A percentile compares a stretch with the other conserved stretches of the same genome.
phyloP scores from a whole-genome alignment of 345 rosid genomes.

The Lepidium africanum region DNA sequence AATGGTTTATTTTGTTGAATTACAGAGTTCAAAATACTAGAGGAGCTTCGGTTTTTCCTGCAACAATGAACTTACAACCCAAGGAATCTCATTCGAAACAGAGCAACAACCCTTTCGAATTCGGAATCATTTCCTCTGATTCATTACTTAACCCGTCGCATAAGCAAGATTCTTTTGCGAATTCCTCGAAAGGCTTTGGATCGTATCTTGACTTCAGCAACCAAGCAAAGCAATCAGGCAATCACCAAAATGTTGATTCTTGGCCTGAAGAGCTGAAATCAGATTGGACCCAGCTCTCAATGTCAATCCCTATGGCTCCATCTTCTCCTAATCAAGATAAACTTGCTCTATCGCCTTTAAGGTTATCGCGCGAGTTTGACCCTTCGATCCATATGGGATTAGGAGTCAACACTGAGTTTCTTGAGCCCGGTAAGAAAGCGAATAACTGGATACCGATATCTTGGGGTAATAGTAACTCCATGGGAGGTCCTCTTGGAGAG shows the following conservation, averaged over 20 bases:
- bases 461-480: slow-evolving; percentile 41
- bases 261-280: slow-evolving; percentile 51
- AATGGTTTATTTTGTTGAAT: slow-evolving; percentile 3
- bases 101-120: slow-evolving; percentile 29
- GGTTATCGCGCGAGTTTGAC: slow-evolving; percentile 46
- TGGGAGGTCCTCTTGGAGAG: slow-evolving; percentile 71
- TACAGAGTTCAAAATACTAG: slow-evolving; percentile 37
- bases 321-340: slow-evolving; percentile 38
- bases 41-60: slow-evolving; percentile 23
- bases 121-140: slow-evolving; percentile 49
- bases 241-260: slow-evolving; percentile 29
- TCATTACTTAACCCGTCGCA: slow-evolving; percentile 38
- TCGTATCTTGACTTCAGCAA: slow-evolving; percentile 34
- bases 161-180: slow-evolving; percentile 23
- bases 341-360: slow-evolving; percentile 40
- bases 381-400: slow-evolving; percentile 35
- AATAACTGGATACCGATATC: slow-evolving; percentile 41
- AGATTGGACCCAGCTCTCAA: slow-evolving; percentile 51
- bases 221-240: slow-evolving; percentile 32
- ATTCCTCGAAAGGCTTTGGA: slow-evolving; percentile 42
- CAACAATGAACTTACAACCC: slow-evolving; percentile 29
- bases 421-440: slow-evolving; percentile 21
- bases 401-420: slow-evolving; percentile 25
- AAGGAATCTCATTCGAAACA: slow-evolving; percentile 35
- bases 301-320: slow-evolving; percentile 52